Evolutionary conservation across 345 rosid species (phyloP), one percentile per base, ranked within the genome.

Genomic region (Camelina sativa): DNA sequence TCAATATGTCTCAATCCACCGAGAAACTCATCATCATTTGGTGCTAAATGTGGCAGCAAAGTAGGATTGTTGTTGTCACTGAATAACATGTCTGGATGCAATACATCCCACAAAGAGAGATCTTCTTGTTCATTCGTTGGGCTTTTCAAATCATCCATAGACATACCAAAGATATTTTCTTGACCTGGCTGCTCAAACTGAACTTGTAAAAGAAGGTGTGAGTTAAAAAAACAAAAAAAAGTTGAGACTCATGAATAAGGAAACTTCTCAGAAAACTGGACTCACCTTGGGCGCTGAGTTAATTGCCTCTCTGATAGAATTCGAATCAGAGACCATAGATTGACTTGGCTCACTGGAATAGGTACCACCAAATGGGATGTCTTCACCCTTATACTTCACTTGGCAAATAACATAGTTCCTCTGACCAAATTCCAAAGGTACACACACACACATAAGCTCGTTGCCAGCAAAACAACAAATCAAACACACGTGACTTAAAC

Each of bases 311-410:
- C 46, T 6, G 10, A 35, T 2, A 59, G 28, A 35, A 59, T 2
- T 10, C 30, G 19, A 28, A 69, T 43, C 61, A 43, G 65, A 69
- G 44, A 41, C 44, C 16, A 69, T 12, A 28, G 73, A 69, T 19
- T 56, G 54, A 30, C 73, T 69, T 3, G 65, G 64, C 41, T 30
- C 73, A 44, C 46, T 69, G 8, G 12, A 3, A 23, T 15, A 12
- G 19, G 30, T 44, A 19, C 43, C 67, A 68, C 37, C 73, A 11
- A 19, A 56, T 69, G 46, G 15, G 1, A 58, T 17, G 53, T 55
- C 74, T 16, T 69, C 74, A 69, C 74, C 74, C 32, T 69, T 69
- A 69, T 41, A 69, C 65, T 41, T 57, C 0, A 69, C 46, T 69
- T 69, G 17, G 74, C 74, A 69, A 6, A 69, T 44, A 44, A 58